Base-by-base conservation (phyloP, 2,329 filamentous ascomycete species). In the Balansia obtecta region DNA sequence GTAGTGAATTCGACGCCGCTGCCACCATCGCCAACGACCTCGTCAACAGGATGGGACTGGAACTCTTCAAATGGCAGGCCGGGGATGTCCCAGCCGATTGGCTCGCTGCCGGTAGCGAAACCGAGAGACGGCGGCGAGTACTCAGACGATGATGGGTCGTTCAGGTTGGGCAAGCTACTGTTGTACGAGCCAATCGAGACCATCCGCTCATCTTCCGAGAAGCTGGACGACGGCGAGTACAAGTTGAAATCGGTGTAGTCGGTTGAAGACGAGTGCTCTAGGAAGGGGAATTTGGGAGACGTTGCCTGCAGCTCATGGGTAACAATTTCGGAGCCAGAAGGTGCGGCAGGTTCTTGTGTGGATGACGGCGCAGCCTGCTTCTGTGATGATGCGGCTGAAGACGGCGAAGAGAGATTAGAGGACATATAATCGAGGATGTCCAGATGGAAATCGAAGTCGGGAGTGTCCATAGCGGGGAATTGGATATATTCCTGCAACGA, bases 181-280 rank as follows among this genome's bases (percentile, higher is more conserved):
- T 46, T 39, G 27, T 50, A 56, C 13, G 59, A 49, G 37, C 59
- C 57, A 45, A 64, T 58, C 13, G 63, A 55, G 51, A 62, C 64
- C 60, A 68, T 65, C 12, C 56, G 66, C 43, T 79, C 75, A 52
- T 77, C 75, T 50, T 76, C 73, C 13, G 73, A 65, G 59, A 70
- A 70, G 52, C 64, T 68, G 16, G 73, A 70, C 20, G 65, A 62
- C 2, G 76, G 75, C 46, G 75, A 79, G 65, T 71, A 79, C 15
- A 79, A 69, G 58, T 71, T 74, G 65, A 79, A 79, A 65, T 79
- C 76, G 56, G 70, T 63, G 57, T 79, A 79, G 61, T 73, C 65
- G 53, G 38, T 58, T 43, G 45, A 30, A 12, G 49, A 54, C 52
- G 49, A 12, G 4, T 49, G 40, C 16, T 53, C 53, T 51, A 73